Conservation (phyloP, 2,329 filamentous ascomycete species). For the Alternaria metachromatica region DNA sequence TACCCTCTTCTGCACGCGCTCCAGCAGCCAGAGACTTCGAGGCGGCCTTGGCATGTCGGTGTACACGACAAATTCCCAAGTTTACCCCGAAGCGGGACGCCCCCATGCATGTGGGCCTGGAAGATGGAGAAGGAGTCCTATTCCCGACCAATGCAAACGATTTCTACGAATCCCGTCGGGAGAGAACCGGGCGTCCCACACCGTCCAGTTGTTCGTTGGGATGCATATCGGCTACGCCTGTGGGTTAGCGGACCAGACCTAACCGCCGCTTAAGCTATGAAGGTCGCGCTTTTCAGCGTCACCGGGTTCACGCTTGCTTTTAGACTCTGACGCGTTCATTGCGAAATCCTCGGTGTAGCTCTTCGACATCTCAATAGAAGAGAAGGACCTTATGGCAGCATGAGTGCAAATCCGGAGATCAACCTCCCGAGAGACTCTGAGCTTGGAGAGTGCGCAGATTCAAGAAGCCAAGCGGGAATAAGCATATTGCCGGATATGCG, state of each 20-base stretch:
- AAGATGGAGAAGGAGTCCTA: conserved; percentile 9
- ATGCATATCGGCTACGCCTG: conserved; percentile 8
- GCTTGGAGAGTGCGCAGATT: conserved; percentile 11
- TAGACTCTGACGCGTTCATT: conserved; percentile 1
- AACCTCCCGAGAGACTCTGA: conserved; percentile 36
- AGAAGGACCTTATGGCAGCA: conserved; percentile 22
- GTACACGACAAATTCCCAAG: neutral
- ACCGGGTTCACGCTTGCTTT: neutral
- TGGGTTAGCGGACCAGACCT: conserved; percentile 14
- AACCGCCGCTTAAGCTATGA: conserved; percentile 12
- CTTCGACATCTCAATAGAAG: neutral
- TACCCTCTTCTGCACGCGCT: neutral
- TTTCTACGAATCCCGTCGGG: conserved; percentile 5
- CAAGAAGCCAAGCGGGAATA: conserved; percentile 40
- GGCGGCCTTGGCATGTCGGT: conserved; percentile 4
- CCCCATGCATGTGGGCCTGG: neutral
- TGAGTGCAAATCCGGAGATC: conserved; percentile 47
- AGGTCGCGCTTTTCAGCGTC: conserved; percentile 12
- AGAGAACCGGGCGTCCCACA: conserved; percentile 6
- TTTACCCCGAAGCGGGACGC: neutral
- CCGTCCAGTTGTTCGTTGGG: conserved; percentile 13
- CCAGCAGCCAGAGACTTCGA: neutral
- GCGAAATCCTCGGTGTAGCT: conserved; percentile 1
- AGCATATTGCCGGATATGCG: conserved; percentile 18
- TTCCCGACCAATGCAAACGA: conserved; percentile 21